Conservation (phyloP, 192 early-diverging fungal genomes). For the Lunasporangiospora selenospora region DNA sequence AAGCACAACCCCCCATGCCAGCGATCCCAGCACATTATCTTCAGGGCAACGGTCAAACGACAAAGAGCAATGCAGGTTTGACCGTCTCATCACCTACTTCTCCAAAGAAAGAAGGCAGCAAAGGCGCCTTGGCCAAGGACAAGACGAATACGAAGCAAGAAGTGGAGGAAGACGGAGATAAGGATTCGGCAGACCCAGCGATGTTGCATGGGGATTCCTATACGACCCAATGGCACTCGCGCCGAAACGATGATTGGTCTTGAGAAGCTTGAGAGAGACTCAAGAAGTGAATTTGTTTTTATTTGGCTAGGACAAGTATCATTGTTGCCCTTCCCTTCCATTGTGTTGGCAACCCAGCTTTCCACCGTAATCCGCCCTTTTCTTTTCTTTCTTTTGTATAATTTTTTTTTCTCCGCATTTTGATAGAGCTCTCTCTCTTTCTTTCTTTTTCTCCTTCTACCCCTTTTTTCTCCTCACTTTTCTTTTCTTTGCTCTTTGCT, state of each 20-base stretch:
- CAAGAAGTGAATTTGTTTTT: no score
- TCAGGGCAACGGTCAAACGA: neutral
- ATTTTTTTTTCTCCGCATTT: neutral
- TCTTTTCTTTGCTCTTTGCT: no score
- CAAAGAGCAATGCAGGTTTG: neutral
- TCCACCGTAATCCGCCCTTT: no score
- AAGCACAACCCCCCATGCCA: neutral
- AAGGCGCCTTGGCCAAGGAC: neutral
- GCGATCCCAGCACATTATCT: conserved; percentile 21
- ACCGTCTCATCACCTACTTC: neutral
- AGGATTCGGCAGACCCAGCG: neutral
- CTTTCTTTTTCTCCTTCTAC: neutral
- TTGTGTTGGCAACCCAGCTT: no score
- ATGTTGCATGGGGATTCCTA: conserved; percentile 24
- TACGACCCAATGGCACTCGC: conserved; percentile 37
- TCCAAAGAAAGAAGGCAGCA: neutral
- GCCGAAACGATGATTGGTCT: conserved; percentile 32
- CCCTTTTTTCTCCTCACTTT: no score
- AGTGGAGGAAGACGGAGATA: neutral
- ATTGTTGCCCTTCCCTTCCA: no score
- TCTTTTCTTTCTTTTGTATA: no score
- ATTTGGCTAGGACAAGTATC: no score
- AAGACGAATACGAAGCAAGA: conserved; percentile 8
- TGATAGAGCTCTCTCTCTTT: neutral
- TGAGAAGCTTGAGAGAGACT: neutral